phyloP scores from a whole-genome alignment of 345 rosid genomes.

The Gossypium bickii region DNA sequence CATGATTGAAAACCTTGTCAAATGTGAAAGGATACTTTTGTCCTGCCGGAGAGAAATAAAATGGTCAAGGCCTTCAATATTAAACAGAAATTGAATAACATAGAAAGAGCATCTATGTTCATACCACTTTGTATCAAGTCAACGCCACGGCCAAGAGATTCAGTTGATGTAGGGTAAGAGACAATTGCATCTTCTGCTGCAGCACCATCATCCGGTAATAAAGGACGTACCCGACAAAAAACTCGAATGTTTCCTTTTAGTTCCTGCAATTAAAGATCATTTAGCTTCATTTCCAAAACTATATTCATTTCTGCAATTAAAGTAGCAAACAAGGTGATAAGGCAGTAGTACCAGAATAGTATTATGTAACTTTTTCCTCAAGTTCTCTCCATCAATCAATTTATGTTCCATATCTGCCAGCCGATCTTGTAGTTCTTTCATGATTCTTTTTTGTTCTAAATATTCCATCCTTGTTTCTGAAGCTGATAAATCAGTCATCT shows the following conservation, averaged over 20 bases:
- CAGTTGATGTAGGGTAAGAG: slow-evolving; percentile 64
- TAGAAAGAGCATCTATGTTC: background rate
- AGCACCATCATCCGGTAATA: slow-evolving; percentile 67
- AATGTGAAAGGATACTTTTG: slow-evolving; percentile 80
- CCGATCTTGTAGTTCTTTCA: slow-evolving; percentile 47
- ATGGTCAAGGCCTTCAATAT: background rate
- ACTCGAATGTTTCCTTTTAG: slow-evolving; percentile 96
- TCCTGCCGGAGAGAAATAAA: slow-evolving; percentile 35
- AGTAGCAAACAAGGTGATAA: background rate
- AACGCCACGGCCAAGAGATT: slow-evolving; percentile 72
- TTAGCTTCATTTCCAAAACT: background rate
- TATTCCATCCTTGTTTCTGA: slow-evolving; percentile 44
- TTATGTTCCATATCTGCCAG: slow-evolving; percentile 56
- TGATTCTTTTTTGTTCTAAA: slow-evolving; percentile 44
- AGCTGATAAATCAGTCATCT: slow-evolving; percentile 59
- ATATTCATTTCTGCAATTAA: no score
- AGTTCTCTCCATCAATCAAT: slow-evolving; percentile 66
- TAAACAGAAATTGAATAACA: background rate
- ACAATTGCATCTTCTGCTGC: slow-evolving; percentile 48
- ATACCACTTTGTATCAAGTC: slow-evolving; percentile 80
- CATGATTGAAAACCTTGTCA: slow-evolving; percentile 85
- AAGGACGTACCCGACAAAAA: slow-evolving; percentile 88
- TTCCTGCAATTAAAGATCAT: slow-evolving; percentile 45
- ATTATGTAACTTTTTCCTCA: slow-evolving; percentile 81
- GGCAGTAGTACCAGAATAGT: slow-evolving; percentile 60